Evolutionary conservation across 1,284 basidiomycete species (phyloP), one percentile per base, ranked within the genome.

Genomic region (Anthracocystis panici-leucophaei): DNA sequence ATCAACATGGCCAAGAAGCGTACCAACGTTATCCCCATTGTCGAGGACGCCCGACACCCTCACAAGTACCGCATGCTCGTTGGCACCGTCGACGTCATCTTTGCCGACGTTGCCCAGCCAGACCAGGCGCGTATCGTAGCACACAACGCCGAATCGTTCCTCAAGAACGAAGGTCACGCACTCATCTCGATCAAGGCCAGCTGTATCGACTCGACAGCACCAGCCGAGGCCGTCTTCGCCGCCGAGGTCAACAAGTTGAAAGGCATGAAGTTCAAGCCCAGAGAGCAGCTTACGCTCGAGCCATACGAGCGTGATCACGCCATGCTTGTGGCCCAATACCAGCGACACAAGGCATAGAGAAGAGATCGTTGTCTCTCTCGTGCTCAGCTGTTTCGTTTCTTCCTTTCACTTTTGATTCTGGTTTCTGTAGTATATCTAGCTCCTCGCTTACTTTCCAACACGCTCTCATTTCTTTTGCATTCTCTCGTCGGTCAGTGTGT

Each of bases 1-100:
- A 97, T 99, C 84, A 93, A 93, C 87, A 99, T 99, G 97, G 96
- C 97, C 57, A 98, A 99, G 89, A 98, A 98, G 88, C 90, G 97
- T 70, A 99, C 97, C 75, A 99, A 99, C 87, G 95, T 99, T 77
- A 97, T 99, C 83, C 96, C 96, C 57, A 98, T 99, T 83, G 90
- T 99, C 61, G 96, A 99, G 87, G 97, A 99, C 85, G 96, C 96
- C 35, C 94, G 96, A 94, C 79, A 93, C 97, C 80, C 80, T 8
- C 76, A 82, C 65, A 85, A 83, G 74, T 84, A 84, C 75, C 78
- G 82, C 57, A 82, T 85, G 78, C 77, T 84, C 55, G 79, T 83
- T 25, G 79, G 80, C 56, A 80, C 80, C 49, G 82, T 84, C 57
- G 81, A 84, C 57, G 76, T 78, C 54, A 74, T 84, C 86, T 99